Base-by-base conservation (phyloP, 2,329 filamentous ascomycete genomes). In the Sporothrix variecibatus region DNA sequence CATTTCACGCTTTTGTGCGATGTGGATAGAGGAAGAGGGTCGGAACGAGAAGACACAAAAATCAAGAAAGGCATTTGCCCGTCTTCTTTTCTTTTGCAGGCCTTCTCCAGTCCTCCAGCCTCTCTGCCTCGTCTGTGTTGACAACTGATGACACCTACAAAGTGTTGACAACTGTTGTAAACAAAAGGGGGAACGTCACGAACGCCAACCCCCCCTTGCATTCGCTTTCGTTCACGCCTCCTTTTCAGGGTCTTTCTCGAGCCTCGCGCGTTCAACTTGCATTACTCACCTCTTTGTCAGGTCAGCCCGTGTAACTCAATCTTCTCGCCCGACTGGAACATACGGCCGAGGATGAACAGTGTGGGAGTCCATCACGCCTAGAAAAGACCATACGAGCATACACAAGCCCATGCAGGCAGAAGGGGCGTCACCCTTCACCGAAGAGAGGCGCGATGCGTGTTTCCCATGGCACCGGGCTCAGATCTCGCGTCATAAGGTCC, bases 261-360 rank as follows among this genome's bases (percentile, higher is more conserved):
- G 62, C 38, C 62, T 46, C 34, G 53, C n/a, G 23, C 43, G 15
- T 49, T 43, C 40, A 11, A 1, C 1, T 43, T 23, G n/a, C 38
- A 38, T 71, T 62, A 71, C 69, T 71, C 69, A 71, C 69, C 7
- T 71, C 69, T 71, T 71, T 71, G 69, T 71, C 69, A 71, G 69
- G 40, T 23, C 26, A 17, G 17, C 53, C 26, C 26, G 69, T 71
- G 69, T 26, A 62, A 71, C 69, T 8, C 28, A 9, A 11, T 15
- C 7, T 31, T 65, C 62, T 26, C 38, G 62, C 62, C 12, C 11
- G n/a, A 12, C 53, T 38, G 68, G 53, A 28, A 28, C 68, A 60
- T 71, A 71, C 69, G 69, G 69, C 69, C 69, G 69, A 26, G 51
- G 9, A 23, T 11, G 23, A n/a, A 1, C 51, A 3, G 23, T 9